These are phyloP conservation scores for Rhypophila decipiens DNA, from an alignment of 495 filamentous ascomycete species.

Conservation along the genomic window DNA sequence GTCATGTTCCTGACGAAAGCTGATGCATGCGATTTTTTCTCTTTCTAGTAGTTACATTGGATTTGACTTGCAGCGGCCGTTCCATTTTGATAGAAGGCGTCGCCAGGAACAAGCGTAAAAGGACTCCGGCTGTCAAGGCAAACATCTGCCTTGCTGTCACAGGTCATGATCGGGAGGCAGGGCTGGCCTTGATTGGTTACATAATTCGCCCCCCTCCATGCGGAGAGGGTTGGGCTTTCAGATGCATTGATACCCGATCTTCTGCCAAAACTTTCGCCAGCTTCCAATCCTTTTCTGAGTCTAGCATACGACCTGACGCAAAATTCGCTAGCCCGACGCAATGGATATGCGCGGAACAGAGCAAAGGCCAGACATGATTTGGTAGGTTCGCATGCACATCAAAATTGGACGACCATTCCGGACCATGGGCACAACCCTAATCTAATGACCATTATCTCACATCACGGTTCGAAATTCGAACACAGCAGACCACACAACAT, in stretches of 20 bases:
- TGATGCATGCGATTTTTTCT: background rate
- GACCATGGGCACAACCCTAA: too few relatives aligned
- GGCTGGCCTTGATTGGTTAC: slow-evolving; percentile 19
- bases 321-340: slow-evolving; percentile 13
- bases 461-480: too few relatives aligned
- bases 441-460: too few relatives aligned
- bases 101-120: background rate
- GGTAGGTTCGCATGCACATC: slow-evolving; percentile 12
- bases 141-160: slow-evolving; percentile 2
- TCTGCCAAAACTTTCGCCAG: slow-evolving; percentile 7
- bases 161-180: background rate
- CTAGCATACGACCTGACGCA: slow-evolving; percentile 4
- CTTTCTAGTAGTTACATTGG: background rate
- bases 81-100: background rate
- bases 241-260: slow-evolving; percentile 33
- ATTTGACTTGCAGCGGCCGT: background rate
- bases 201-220: slow-evolving; percentile 2
- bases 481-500: too few relatives aligned
- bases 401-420: background rate
- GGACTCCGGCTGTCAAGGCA: background rate
- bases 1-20: background rate
- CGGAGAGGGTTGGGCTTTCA: slow-evolving; percentile 19
- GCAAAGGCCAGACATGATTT: slow-evolving; percentile 3
- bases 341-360: background rate
- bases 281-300: slow-evolving; percentile 12